Conservation (phyloP, 208 protist genomes). For the Wallacemonas sp. region DNA sequence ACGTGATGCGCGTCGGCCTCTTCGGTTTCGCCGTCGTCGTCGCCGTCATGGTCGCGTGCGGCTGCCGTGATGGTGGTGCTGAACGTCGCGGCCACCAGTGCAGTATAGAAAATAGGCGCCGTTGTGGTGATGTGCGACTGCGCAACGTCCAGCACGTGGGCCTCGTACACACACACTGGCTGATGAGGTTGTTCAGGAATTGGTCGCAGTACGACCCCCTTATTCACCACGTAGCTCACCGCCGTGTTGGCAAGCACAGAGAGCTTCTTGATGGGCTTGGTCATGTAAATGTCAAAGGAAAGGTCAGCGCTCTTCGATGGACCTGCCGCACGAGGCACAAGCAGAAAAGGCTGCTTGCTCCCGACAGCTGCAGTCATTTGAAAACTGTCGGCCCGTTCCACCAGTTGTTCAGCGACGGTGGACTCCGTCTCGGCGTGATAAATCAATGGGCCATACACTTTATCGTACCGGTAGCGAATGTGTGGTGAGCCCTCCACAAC, state of each 20-base stretch:
- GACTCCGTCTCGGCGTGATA: slow-evolving; percentile 53
- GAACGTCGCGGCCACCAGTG: background rate
- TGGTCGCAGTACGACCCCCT: slow-evolving; percentile 24
- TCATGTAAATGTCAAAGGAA: slow-evolving; percentile 2
- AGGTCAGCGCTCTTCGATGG: background rate
- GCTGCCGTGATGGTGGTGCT: background rate
- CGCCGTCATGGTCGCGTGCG: background rate
- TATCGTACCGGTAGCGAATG: slow-evolving; percentile 44
- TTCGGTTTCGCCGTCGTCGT: background rate
- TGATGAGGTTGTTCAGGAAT: slow-evolving; percentile 20
- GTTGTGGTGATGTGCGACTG: background rate
- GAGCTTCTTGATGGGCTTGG: slow-evolving; percentile 8
- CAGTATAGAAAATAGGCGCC: background rate
- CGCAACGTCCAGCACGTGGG: background rate
- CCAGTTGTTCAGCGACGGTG: slow-evolving; percentile 30
- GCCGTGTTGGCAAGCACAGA: slow-evolving; percentile 32
- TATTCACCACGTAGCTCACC: slow-evolving; percentile 24
- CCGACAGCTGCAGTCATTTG: slow-evolving; percentile 30
- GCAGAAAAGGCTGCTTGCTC: slow-evolving; percentile 25
- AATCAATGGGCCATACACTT: slow-evolving; percentile 43
- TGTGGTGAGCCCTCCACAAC: slow-evolving; percentile 55
- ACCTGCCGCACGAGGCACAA: slow-evolving; percentile 6
- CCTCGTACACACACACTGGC: slow-evolving; percentile 2
- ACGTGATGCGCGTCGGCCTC: background rate
- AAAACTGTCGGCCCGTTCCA: slow-evolving; percentile 50